A percentile compares a stretch with the other conserved stretches of the same genome.
phyloP scores from a whole-genome alignment of 2,329 filamentous ascomycete species.

The Thielaviopsis cerberus region DNA sequence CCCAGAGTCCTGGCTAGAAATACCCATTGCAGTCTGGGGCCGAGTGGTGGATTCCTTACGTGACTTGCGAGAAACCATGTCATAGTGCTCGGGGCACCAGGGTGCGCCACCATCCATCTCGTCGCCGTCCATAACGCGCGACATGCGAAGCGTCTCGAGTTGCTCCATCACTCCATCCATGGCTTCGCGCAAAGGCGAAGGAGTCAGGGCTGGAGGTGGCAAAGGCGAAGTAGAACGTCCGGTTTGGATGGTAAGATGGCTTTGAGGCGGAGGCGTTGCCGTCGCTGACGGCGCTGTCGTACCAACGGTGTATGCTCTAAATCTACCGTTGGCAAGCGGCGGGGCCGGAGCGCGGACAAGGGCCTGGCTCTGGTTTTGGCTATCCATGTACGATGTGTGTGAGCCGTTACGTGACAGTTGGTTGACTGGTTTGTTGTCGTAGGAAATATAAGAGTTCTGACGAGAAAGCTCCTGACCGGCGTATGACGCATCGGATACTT shows the following conservation, averaged over 20 bases:
- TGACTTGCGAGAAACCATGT: constrained; percentile 24
- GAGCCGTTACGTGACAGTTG: constrained; percentile 19
- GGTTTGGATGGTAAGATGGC: constrained; percentile 21
- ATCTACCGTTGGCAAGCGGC: constrained; percentile 7
- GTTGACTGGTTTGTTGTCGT: constrained; percentile 16
- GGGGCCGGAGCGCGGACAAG: not conserved
- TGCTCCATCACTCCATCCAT: constrained; percentile 99
- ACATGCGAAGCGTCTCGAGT: constrained; percentile 60
- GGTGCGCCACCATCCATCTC: constrained; percentile 37
- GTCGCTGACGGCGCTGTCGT: not conserved
- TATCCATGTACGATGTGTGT: constrained; percentile 18
- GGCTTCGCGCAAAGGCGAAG: constrained; percentile 77
- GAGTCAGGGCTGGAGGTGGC: constrained; percentile 59
- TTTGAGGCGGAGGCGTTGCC: constrained; percentile 2
- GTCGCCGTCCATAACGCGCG: constrained; percentile 28
- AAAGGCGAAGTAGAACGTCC: constrained; percentile 42
- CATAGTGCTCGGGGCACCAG: constrained; percentile 85
- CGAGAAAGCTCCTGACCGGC: constrained; percentile 17
- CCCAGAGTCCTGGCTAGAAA: constrained; percentile 39
- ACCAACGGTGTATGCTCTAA: constrained; percentile 7
- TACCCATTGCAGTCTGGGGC: constrained; percentile 58
- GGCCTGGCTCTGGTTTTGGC: constrained; percentile 3
- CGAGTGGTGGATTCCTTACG: constrained; percentile 21
- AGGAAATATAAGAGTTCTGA: constrained; percentile 24
- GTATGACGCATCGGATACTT: constrained; percentile 13